Evolutionary conservation across 306 rosid species (phyloP), one percentile per base, ranked within the genome.

Genomic region (Prosopis cineraria): DNA sequence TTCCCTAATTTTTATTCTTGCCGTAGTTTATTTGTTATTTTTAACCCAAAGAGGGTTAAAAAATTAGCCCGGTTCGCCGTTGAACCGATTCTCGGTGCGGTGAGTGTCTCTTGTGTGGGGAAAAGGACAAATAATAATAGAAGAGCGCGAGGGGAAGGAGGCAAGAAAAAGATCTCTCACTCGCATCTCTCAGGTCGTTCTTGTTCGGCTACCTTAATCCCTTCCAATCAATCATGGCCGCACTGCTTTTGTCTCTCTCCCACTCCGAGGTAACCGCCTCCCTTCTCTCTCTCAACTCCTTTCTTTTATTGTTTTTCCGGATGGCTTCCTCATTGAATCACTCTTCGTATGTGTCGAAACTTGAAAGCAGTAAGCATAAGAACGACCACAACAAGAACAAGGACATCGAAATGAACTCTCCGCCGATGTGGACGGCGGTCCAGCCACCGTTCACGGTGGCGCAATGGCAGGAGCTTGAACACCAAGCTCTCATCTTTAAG

Each of bases 391-490:
- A 25, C 56, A 10, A 39, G 41, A n/a, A 74, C 12, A 74, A 62
- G 58, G 53, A 50, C 14, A 29, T 12, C 22, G 71, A 29, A 52
- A 74, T 74, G 79, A 74, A 37, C 45, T 10, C 24, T n/a, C 12
- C 70, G n/a, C 29, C 43, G 79, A 80, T 86, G 84, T 78, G 87
- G 86, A 16, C 73, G 41, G 83, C 88, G 59, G 74, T 71, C 59
- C 88, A 88, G 75, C 81, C 92, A 36, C 96, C 88, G 79, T 93
- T 93, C 87, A 93, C 98, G 68, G 88, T 82, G 82, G 82, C 92
- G 4, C 98, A 93, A 82, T 93, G 98, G 98, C 96, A 91, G 74
- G 96, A 93, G 88, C 89, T 93, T 58, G 98, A 93, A 76, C 96
- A 88, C 78, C 96, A 93, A 76, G 94, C 94, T 67, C 89, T 89